Evolutionary conservation across 2,329 filamentous ascomycete species (phyloP), one percentile per base, ranked within the genome.

Genomic region (Dactylonectria macrodidyma): DNA sequence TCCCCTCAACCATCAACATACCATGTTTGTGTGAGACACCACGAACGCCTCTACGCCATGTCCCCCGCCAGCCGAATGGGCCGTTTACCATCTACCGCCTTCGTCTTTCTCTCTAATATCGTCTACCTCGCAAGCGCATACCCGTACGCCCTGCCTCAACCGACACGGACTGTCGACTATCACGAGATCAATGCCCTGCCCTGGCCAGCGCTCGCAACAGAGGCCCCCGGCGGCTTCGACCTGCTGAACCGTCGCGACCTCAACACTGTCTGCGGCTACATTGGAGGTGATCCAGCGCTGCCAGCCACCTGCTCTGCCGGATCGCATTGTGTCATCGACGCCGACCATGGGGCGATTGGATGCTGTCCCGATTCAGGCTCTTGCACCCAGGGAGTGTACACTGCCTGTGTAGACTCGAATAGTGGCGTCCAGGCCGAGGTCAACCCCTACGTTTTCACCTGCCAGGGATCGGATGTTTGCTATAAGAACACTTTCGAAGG

Each of bases 221-320:
- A 81, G 16, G 84, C 85, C 56, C 78, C 67, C 12, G 68, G 69
- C 26, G 62, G 47, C 48, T 75, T 47, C 41, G 54, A 74, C 47
- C 78, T 81, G 46, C 78, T 84, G 6, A 73, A 76, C 26, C 82
- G 81, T 52, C 82, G 84, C 46, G 82, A 86, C 66, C 75, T 80
- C 59, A 88, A 88, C 77, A 90, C 88, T 16, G 76, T 90, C 63
- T 90, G 88, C 72, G 88, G 88, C 48, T 90, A 85, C 77, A 82
- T 90, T 73, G 85, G 84, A 67, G 88, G 87, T 24, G 77, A 89
- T 69, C 77, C 84, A 1, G 78, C 79, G 26, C 78, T 89, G 34
- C 86, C 88, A 3, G 88, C 88, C 46, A 90, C 88, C 44, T 90
- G 88, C 75, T 84, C 82, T 33, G 82, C 84, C 0, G 88, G 88